A percentile compares a stretch with the other conserved stretches of the same genome.
These are phyloP conservation scores for Torulaspora delbrueckii DNA, from an alignment of 805 yeast species.

Conservation along the genomic window DNA sequence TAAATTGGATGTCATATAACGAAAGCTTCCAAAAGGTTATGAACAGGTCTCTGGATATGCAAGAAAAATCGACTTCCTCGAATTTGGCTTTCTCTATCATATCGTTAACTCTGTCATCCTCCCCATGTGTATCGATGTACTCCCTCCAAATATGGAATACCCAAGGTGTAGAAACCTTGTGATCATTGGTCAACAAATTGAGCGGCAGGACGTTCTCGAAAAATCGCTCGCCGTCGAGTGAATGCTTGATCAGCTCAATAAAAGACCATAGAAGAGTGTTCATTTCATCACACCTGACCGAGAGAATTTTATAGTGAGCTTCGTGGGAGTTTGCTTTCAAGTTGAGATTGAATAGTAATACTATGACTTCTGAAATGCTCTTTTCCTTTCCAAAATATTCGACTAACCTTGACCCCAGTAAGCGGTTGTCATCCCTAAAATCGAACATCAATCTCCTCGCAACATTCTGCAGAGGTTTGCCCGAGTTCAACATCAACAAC, in stretches of 20 bases:
- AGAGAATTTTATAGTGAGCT: slow-evolving; percentile 63
- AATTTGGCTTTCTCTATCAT: slow-evolving; percentile 15
- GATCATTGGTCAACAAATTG: slow-evolving; percentile 39
- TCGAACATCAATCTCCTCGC: slow-evolving; percentile 53
- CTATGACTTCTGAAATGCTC: slow-evolving; percentile 57
- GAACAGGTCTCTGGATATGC: slow-evolving; percentile 43
- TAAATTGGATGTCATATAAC: slow-evolving; percentile 63
- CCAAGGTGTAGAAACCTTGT: slow-evolving; percentile 53
- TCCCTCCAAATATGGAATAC: slow-evolving; percentile 75
- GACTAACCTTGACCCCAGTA: slow-evolving; percentile 50
- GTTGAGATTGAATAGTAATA: slow-evolving; percentile 50
- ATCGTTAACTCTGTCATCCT: slow-evolving; percentile 10
- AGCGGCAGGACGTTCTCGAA: slow-evolving; percentile 39
- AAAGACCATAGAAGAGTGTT: slow-evolving; percentile 61
- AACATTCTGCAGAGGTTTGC: slow-evolving; percentile 48
- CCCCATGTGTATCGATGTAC: slow-evolving; percentile 31
- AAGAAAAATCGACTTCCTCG: slow-evolving; percentile 23
- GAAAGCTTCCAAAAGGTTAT: slow-evolving; percentile 68
- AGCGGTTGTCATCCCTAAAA: slow-evolving; percentile 43
- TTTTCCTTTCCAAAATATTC: slow-evolving; percentile 41
- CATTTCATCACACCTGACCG: slow-evolving; percentile 69
- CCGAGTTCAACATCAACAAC: slow-evolving; percentile 61
- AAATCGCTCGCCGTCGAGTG: slow-evolving; percentile 37
- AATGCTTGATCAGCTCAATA: slow-evolving; percentile 53
- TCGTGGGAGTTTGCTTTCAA: slow-evolving; percentile 39